A percentile compares a stretch with the other conserved stretches of the same genome.
Evolutionary conservation across 139 green algal species (phyloP).

Genomic region (Picochlorum sp.): DNA sequence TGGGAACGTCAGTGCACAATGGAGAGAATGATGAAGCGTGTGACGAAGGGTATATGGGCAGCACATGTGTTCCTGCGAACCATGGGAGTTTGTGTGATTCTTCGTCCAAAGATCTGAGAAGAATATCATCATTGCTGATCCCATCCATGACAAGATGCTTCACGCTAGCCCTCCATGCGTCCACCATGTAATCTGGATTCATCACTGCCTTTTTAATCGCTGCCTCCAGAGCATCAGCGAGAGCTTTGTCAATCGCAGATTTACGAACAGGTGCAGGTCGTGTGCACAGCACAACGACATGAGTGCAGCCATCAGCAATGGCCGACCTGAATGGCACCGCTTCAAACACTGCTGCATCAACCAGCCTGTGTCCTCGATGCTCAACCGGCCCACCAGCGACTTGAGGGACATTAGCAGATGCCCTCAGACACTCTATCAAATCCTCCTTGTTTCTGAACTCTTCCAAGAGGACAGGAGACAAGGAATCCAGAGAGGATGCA

Average conservation of each 20-base stretch:
- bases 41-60: slow-evolving; percentile 19
- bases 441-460: slow-evolving; percentile 52
- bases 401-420: slow-evolving; percentile 69
- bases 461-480: slow-evolving; percentile 51
- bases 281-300: slow-evolving; percentile 69
- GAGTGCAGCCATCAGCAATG: slow-evolving; percentile 74
- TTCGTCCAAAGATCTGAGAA: slow-evolving; percentile 26
- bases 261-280: slow-evolving; percentile 9
- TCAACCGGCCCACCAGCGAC: slow-evolving; percentile 49
- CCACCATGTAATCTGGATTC: slow-evolving; percentile 45
- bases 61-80: slow-evolving; percentile 36
- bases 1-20: slow-evolving; percentile 42
- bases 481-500: slow-evolving; percentile 57
- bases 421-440: slow-evolving; percentile 59
- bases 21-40: slow-evolving; percentile 30
- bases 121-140: slow-evolving; percentile 38
- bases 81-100: slow-evolving; percentile 27
- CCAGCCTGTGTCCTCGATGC: slow-evolving; percentile 51
- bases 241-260: slow-evolving; percentile 18
- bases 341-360: slow-evolving; percentile 87
- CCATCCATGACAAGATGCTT: slow-evolving; percentile 22
- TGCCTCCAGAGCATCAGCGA: slow-evolving; percentile 25
- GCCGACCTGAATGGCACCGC: slow-evolving; percentile 43
- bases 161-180: slow-evolving; percentile 33
- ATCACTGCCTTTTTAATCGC: slow-evolving; percentile 45